Base-by-base conservation (phyloP, 257 asterid species). In the Solanum stenotomum region DNA sequence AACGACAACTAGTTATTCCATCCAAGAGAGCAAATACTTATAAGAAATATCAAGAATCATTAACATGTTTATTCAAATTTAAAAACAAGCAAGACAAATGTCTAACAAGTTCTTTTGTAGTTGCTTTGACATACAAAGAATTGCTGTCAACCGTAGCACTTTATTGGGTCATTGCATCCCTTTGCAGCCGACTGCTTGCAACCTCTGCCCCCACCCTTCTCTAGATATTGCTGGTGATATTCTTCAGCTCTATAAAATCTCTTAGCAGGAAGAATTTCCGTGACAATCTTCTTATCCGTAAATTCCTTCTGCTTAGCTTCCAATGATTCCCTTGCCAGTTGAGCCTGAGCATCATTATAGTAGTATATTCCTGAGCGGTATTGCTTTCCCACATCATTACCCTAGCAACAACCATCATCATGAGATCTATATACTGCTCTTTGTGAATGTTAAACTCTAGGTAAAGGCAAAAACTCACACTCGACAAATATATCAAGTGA, bases 151-250 rank as follows among this genome's bases (percentile, higher is more conserved):
- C 99, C 99, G 0, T 97, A 97, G 94, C 99, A 97, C 37, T 98
- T 93, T 81, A 97, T 97, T 8, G 99, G 98, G 89, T 97, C 99
- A 8, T 94, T 95, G 94, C 99, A 97, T 37, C 98, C 98, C 87
- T 97, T 96, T 75, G 91, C 93, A 11, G 96, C 29, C 2, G 98
- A 97, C 82, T 96, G 99, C 88, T 88, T 83, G 84, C 92, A 90
- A 40, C 99, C 99, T 75, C 93, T 90, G 23, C 99, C 94, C 65
- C 99, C 99, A 0, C 99, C 99, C 88, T 97, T 96, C 23, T 91
- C 93, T 77, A 97, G 96, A 93, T 97, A 95, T 91, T 97, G 99
- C 96, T 97, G 99, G 92, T 97, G 99, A 88, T 96, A 97, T 91
- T 94, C 98, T 87, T 97, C 99, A 2, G 98, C 99, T 89, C 98